Percentiles rank a stretch among this genome's conserved stretches.
phyloP scores from a whole-genome alignment of 2,329 filamentous ascomycete genomes.

The Penicillium fuscoglaucum region DNA sequence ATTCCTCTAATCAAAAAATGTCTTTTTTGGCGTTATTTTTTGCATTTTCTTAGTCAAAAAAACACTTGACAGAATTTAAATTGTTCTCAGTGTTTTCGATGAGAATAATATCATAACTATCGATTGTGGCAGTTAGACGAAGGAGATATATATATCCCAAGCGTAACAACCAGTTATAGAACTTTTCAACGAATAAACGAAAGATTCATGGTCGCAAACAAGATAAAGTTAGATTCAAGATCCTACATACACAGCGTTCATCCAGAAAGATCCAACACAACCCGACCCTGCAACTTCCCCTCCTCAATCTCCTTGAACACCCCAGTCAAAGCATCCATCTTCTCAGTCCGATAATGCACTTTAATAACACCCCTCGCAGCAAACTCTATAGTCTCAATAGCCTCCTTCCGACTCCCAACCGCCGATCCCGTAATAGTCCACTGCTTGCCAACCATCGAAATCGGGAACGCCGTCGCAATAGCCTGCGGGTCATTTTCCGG shows the following conservation, averaged over 20 bases:
- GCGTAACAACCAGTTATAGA: not conserved
- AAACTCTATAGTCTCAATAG: constrained; percentile 50
- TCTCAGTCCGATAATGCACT: constrained; percentile 44
- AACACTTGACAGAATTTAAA: too few species aligned
- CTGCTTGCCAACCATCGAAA: constrained; percentile 43
- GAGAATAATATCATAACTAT: not conserved
- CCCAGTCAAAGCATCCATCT: constrained; percentile 49
- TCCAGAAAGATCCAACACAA: constrained; percentile 46
- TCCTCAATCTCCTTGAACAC: constrained; percentile 49
- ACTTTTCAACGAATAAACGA: not conserved
- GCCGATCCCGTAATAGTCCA: constrained; percentile 50
- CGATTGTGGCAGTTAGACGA: not conserved
- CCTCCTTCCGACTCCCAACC: constrained; percentile 53
- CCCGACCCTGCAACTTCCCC: constrained; percentile 47
- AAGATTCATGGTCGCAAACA: not conserved
- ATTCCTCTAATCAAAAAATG: too few species aligned
- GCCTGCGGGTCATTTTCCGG: constrained; percentile 48
- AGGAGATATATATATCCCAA: not conserved
- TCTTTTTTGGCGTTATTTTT: not conserved
- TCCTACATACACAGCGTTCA: not conserved
- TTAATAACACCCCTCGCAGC: constrained; percentile 49
- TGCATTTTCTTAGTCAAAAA: too few species aligned
- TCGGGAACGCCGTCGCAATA: constrained; percentile 49
- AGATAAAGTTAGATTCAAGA: not conserved
- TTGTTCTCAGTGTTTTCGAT: too few species aligned